phyloP scores from a whole-genome alignment of 2,329 filamentous ascomycete genomes.

The Aspergillus sp. region DNA sequence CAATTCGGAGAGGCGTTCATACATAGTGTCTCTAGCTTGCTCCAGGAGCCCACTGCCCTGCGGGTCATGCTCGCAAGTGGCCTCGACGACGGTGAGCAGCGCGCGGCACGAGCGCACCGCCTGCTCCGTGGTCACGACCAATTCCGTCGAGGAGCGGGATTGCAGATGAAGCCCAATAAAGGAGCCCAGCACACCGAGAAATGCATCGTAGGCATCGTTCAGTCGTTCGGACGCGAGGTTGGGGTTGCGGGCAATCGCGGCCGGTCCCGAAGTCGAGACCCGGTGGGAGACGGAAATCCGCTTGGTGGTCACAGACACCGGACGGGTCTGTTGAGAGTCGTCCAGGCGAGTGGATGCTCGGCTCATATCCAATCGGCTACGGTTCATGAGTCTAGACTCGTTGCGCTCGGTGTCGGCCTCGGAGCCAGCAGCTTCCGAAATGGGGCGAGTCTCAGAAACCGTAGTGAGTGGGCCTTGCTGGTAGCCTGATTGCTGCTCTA shows the following conservation, averaged over 20 bases:
- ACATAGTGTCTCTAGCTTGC: conserved; percentile 73
- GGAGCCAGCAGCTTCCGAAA: conserved; percentile 24
- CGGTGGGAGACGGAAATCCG: conserved; percentile 66
- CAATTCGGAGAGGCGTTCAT: conserved; percentile 74
- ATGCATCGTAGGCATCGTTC: conserved; percentile 77
- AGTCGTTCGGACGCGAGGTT: conserved; percentile 83
- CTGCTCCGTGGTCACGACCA: conserved; percentile 78
- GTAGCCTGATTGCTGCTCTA: conserved; percentile 34
- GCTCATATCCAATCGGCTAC: conserved; percentile 33
- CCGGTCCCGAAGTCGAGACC: conserved; percentile 71
- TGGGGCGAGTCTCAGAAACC: conserved; percentile 41
- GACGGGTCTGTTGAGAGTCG: conserved; percentile 31
- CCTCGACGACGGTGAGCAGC: conserved; percentile 76
- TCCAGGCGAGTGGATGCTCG: conserved; percentile 31
- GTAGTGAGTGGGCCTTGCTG: conserved; percentile 40
- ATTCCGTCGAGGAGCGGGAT: conserved; percentile 82
- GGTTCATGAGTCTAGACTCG: conserved; percentile 36
- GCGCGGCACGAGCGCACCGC: conserved; percentile 79
- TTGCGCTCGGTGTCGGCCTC: conserved; percentile 32
- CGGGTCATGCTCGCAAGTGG: conserved; percentile 75
- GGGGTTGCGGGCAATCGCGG: conserved; percentile 62
- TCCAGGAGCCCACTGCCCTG: conserved; percentile 67
- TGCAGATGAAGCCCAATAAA: conserved; percentile 94
- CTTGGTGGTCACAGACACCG: conserved; percentile 45
- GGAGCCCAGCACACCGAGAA: conserved; percentile 85